Evolutionary conservation across 192 early-diverging fungal genomes (phyloP).

Genomic region (Backusella mclennaniae): DNA sequence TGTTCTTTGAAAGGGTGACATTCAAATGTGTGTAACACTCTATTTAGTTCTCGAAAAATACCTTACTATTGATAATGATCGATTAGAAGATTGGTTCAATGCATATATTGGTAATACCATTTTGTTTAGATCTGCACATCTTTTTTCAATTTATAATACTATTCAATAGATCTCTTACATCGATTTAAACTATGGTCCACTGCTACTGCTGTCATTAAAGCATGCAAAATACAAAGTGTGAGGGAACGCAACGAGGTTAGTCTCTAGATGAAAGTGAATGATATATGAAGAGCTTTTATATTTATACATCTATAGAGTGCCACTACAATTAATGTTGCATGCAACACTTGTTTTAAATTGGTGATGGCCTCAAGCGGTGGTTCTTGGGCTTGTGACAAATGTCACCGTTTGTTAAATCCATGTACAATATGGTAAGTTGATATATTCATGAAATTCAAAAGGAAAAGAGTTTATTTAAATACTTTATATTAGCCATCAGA

Average conservation of each 20-base stretch:
- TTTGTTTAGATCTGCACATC: not conserved
- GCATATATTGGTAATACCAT: constrained; percentile 62
- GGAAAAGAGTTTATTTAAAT: not conserved
- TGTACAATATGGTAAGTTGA: constrained; percentile 67
- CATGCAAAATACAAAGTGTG: constrained; percentile 46
- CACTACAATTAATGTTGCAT: constrained; percentile 69
- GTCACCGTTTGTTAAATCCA: constrained; percentile 54
- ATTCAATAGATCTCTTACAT: constrained; percentile 58
- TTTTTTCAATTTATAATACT: not conserved
- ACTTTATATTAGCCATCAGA: constrained; percentile 54
- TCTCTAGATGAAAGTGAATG: constrained; percentile 44
- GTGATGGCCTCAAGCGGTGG: constrained; percentile 45
- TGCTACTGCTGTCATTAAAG: constrained; percentile 60
- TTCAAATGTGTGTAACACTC: constrained; percentile 79
- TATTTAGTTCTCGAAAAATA: constrained; percentile 53
- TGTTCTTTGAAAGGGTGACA: constrained; percentile 48
- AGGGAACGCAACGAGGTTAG: constrained; percentile 59
- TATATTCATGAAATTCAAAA: not conserved
- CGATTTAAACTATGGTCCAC: constrained; percentile 69
- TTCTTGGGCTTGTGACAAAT: constrained; percentile 71
- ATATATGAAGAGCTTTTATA: not conserved
- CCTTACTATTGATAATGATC: constrained; percentile 42
- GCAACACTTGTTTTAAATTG: constrained; percentile 66
- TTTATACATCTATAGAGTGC: constrained; percentile 49
- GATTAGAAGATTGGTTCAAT: constrained; percentile 63